Evolutionary conservation across 352 stramenopile genomes (phyloP).

Genomic region (Phytophthora pini): DNA sequence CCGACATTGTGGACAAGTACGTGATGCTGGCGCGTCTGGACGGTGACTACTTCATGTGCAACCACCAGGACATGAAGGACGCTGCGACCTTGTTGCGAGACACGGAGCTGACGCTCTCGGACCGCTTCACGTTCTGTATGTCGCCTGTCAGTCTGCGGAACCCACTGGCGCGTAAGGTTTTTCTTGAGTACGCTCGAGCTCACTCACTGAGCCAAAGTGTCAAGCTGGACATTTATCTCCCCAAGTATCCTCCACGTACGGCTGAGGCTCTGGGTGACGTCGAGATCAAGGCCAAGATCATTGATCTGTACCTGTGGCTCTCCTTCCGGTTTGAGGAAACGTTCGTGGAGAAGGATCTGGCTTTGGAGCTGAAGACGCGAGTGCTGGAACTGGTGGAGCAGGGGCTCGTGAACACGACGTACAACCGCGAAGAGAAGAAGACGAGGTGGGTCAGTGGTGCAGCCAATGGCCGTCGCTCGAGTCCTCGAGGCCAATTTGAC

Average conservation of each 20-base stretch:
- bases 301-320: constrained; percentile 96
- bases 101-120: constrained; percentile 72
- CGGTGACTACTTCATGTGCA: constrained; percentile 93
- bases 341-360: constrained; percentile 78
- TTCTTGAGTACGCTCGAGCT: constrained; percentile 88
- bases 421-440: constrained; percentile 62
- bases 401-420: constrained; percentile 80
- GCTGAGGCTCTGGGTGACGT: constrained; percentile 88
- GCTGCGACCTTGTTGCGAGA: constrained; percentile 66
- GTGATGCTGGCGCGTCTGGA: constrained; percentile 87
- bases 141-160: constrained; percentile 87
- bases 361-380: constrained; percentile 65
- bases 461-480: constrained; percentile 19
- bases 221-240: constrained; percentile 85
- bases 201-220: constrained; percentile 75
- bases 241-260: constrained; percentile 69
- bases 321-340: constrained; percentile 90
- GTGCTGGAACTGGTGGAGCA: constrained; percentile 78
- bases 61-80: constrained; percentile 84
- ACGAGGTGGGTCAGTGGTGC: constrained; percentile 29
- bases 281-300: constrained; percentile 92
- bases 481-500: constrained; percentile 5
- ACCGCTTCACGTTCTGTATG: constrained; percentile 91
- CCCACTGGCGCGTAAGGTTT: constrained; percentile 71
- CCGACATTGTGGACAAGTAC: constrained; percentile 84